Base-by-base conservation (phyloP, 2,329 filamentous ascomycete genomes). In the Aspergillus neotritici region DNA sequence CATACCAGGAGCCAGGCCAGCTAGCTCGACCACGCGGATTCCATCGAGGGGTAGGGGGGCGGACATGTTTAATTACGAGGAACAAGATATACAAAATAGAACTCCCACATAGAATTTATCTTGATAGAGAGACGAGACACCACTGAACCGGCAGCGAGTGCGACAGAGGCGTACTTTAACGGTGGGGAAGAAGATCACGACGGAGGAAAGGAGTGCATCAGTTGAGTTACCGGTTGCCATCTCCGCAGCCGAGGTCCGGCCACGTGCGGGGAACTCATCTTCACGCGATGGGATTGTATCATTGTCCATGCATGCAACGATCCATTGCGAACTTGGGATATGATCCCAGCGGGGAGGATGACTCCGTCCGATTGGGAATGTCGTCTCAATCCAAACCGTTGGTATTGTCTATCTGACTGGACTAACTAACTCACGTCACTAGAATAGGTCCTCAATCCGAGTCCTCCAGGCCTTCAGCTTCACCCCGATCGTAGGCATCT, bases 1-100 rank as follows among this genome's bases (percentile, higher is more conserved):
- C 62, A 15, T 62, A 80, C 80, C 80, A 53, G 82, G 82, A 12
- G 82, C 82, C 15, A 85, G 67, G 21, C 81, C 81, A 16, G 78
- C 81, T 53, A 85, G 78, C 60, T 85, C 82, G 31, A 85, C 71
- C 28, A 84, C 81, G n/a, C 75, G 72, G 43, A 83, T 64, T 50
- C 78, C 79, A 10, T 70, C 65, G 25, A 85, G 68, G 4, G 80
- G 78, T 21, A 84, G 68, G 32, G 68, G 50, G 31, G 47, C 17
- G 16, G 50, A 43, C 57, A 61, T 62, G 41, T 32, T 38, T 41
- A 34, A 32, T 25, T 25, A 25, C 21, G 9, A 25, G 9, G 21
- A n/a, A n/a, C n/a, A n/a, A 8, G 21, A 25, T 8, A 25, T 25
- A 5, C 5, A 8, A 9, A 25, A 8, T 8, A 8, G 2, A 7